These are phyloP conservation scores for Globisporangium abappressorium DNA, from an alignment of 352 stramenopile species.

Conservation along the genomic window DNA sequence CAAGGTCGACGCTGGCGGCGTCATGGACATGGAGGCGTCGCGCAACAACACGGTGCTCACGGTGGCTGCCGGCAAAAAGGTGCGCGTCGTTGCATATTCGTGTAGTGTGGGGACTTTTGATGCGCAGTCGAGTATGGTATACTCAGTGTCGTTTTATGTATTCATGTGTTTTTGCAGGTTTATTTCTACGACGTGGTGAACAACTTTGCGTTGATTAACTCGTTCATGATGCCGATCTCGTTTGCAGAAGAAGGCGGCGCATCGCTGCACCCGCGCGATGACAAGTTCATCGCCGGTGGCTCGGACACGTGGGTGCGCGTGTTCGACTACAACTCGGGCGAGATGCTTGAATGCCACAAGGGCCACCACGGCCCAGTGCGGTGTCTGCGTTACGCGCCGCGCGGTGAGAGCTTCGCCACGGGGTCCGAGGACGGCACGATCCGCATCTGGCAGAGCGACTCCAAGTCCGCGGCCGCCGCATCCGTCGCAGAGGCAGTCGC, in stretches of 20 bases:
- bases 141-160: too few relatives aligned
- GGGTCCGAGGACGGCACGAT: constrained; percentile 98
- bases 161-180: constrained; percentile 45
- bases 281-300: constrained; percentile 89
- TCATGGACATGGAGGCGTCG: constrained; percentile 86
- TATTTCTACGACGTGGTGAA: constrained; percentile 90
- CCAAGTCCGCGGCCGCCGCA: constrained; percentile 53
- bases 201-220: constrained; percentile 62
- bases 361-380: constrained; percentile 97
- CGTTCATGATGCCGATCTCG: constrained; percentile 82
- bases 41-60: constrained; percentile 77
- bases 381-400: constrained; percentile 94
- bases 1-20: constrained; percentile 62
- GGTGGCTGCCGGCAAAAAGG: constrained; percentile 89
- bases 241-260: constrained; percentile 91
- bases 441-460: constrained; percentile 93
- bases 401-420: constrained; percentile 92
- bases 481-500: constrained; percentile 47
- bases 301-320: constrained; percentile 97
- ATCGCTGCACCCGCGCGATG: constrained; percentile 80
- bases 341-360: constrained; percentile 95
- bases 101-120: not conserved
- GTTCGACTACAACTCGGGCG: constrained; percentile 91
- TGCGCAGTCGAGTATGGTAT: too few relatives aligned
- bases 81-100: constrained; percentile 14